phyloP scores from a whole-genome alignment of 225 moss, liverwort and hornwort species.

The Bryoerythrophyllum caledonicum region DNA sequence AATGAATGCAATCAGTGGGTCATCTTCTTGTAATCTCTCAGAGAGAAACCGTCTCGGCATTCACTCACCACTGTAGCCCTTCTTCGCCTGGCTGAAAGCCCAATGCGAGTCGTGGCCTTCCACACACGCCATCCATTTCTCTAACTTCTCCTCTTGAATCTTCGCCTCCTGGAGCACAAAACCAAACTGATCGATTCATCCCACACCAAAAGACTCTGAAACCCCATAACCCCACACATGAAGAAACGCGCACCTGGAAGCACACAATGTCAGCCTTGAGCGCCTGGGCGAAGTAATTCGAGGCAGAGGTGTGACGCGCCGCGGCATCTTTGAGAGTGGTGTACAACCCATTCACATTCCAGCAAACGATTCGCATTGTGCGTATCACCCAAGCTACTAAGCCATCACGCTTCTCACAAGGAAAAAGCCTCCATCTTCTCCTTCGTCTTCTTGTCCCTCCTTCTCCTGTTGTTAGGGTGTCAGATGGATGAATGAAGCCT shows the following conservation, averaged over 20 bases:
- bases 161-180: constrained; percentile 62
- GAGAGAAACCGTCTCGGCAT: background rate
- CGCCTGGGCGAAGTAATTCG: constrained; percentile 59
- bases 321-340: constrained; percentile 77
- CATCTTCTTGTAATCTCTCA: too few relatives aligned
- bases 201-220: background rate
- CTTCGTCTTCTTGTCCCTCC: background rate
- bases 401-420: background rate
- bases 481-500: constrained; percentile 12
- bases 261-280: constrained; percentile 75
- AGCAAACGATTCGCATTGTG: constrained; percentile 73
- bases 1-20: too few relatives aligned
- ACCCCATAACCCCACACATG: background rate
- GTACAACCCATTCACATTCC: constrained; percentile 85
- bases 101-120: constrained; percentile 79
- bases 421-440: background rate
- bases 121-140: constrained; percentile 89
- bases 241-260: constrained; percentile 51
- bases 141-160: constrained; percentile 80
- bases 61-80: constrained; percentile 78
- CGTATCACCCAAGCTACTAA: constrained; percentile 5
- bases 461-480: background rate
- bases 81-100: constrained; percentile 79
- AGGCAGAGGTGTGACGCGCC: constrained; percentile 53
- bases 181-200: background rate